Conservation (phyloP, 2,329 filamentous ascomycete species). For the Botryotinia globosa region DNA sequence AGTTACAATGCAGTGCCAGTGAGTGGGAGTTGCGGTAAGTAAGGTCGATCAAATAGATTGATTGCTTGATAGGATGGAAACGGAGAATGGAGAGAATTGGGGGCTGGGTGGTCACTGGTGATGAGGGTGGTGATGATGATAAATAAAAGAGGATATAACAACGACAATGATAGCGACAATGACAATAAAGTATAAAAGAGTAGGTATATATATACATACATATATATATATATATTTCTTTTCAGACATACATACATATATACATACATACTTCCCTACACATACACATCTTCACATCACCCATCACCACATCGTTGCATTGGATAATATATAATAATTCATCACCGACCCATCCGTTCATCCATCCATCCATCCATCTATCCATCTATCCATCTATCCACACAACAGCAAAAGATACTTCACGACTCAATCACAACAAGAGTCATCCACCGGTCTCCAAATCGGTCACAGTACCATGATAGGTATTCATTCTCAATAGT, state of each 20-base stretch:
- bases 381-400: background rate
- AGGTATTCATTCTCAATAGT: background rate
- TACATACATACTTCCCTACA: background rate
- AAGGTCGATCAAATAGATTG: background rate
- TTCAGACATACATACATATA: background rate
- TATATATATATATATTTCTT: background rate
- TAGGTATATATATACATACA: background rate
- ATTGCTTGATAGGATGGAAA: background rate
- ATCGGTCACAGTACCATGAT: background rate
- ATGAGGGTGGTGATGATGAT: background rate
- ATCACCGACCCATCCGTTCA: background rate
- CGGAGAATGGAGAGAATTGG: background rate
- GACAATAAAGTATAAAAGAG: background rate
- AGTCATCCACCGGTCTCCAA: background rate
- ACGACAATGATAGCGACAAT: background rate
- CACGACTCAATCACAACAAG: background rate
- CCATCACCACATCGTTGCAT: background rate
- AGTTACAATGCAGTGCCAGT: conserved; percentile 13
- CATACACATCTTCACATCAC: background rate
- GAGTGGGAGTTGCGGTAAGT: background rate
- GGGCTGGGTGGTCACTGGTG: background rate
- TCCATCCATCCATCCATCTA: background rate
- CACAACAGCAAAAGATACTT: background rate
- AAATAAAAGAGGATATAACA: background rate
- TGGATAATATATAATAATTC: background rate